Evolutionary conservation across 2,329 filamentous ascomycete species (phyloP).

Genomic region (Fusarium sp.): DNA sequence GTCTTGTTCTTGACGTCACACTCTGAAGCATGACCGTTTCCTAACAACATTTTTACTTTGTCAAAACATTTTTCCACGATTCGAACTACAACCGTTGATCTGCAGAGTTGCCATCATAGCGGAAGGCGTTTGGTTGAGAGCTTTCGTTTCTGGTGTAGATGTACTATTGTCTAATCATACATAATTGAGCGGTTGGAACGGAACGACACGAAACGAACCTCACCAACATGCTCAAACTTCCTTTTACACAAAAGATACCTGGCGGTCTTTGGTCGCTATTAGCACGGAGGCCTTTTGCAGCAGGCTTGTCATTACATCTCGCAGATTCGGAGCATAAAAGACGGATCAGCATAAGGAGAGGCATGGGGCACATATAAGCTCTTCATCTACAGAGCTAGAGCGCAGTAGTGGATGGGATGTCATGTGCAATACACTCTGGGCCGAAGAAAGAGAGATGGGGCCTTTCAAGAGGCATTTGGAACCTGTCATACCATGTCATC

Average conservation of each 20-base stretch:
- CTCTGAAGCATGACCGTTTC: slow-evolving; percentile 63
- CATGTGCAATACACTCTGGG: slow-evolving; percentile 29
- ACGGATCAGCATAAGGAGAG: slow-evolving; percentile 46
- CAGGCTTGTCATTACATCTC: slow-evolving; percentile 50
- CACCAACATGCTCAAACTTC: slow-evolving; percentile 41
- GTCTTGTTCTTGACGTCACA: slow-evolving; percentile 94
- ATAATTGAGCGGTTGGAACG: slow-evolving; percentile 53
- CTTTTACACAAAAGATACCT: slow-evolving; percentile 41
- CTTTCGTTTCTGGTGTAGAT: slow-evolving; percentile 63
- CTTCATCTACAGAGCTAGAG: slow-evolving; percentile 39
- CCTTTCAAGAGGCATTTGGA: slow-evolving; percentile 2
- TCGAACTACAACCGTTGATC: slow-evolving; percentile 52
- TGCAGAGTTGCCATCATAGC: slow-evolving; percentile 62
- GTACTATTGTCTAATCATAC: slow-evolving; percentile 66
- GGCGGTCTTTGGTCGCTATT: slow-evolving; percentile 33
- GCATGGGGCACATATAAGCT: slow-evolving; percentile 40
- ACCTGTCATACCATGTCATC: slow-evolving; percentile 19
- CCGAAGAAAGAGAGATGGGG: slow-evolving; percentile 24
- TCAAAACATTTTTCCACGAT: slow-evolving; percentile 46
- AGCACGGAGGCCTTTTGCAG: slow-evolving; percentile 40
- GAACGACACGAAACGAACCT: slow-evolving; percentile 43
- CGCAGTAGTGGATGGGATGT: slow-evolving; percentile 31
- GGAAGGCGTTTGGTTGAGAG: slow-evolving; percentile 67
- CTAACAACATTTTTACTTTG: slow-evolving; percentile 50
- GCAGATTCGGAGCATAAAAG: slow-evolving; percentile 51